Evolutionary conservation across 441 rosid genomes (phyloP).

Genomic region (Theobroma grandiflorum): DNA sequence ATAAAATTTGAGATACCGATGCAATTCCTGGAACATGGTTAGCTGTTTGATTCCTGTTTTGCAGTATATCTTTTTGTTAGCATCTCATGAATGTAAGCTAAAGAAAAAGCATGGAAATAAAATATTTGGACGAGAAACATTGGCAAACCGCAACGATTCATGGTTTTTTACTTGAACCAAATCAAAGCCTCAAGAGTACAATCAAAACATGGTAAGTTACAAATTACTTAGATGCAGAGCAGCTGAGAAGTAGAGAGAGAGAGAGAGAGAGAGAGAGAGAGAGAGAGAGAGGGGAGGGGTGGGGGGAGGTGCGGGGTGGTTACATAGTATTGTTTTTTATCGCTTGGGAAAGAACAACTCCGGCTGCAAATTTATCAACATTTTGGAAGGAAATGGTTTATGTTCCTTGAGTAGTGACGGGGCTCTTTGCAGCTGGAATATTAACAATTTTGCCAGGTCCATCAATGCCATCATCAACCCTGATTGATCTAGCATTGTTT

Average conservation of each 20-base stretch:
- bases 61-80: background rate
- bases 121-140: background rate
- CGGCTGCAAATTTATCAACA: background rate
- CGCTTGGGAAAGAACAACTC: background rate
- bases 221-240: conserved; percentile 10
- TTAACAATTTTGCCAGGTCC: conserved; percentile 3
- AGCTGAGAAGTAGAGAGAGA: background rate
- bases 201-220: conserved; percentile 2
- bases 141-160: background rate
- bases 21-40: background rate
- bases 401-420: conserved; percentile 15
- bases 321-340: background rate
- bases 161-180: conserved; percentile 6
- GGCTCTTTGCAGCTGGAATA: conserved; percentile 16
- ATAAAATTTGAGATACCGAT: conserved; percentile 6
- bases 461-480: conserved; percentile 17
- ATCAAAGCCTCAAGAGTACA: conserved; percentile 7
- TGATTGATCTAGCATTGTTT: conserved; percentile 20
- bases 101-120: background rate
- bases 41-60: conserved; percentile 15
- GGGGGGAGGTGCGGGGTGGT: background rate
- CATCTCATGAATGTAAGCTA: conserved; percentile 1
- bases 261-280: background rate
- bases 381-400: background rate
- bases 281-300: too few species aligned